Evolutionary conservation across 805 yeast genomes (phyloP).

Genomic region (Sugiyamaella marilandica): DNA sequence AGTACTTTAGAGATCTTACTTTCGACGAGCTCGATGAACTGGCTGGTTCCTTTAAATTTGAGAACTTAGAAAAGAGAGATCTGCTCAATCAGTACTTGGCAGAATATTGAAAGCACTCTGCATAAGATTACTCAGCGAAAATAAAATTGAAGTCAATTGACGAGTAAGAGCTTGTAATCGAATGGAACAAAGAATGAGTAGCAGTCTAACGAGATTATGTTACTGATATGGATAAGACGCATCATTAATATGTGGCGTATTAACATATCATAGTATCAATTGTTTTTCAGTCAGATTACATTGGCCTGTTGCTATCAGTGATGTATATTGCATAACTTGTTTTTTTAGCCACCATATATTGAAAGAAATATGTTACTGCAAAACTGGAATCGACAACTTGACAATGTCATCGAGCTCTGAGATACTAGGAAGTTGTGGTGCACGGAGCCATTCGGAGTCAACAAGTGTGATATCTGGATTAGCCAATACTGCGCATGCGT

Average conservation of each 20-base stretch:
- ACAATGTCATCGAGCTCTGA: slow-evolving; percentile 6
- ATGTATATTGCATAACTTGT: neutral
- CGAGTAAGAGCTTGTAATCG: too few species aligned
- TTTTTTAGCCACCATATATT: neutral
- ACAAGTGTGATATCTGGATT: slow-evolving; percentile 6
- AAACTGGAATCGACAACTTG: slow-evolving; percentile 4
- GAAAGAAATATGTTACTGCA: neutral
- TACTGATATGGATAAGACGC: too few species aligned
- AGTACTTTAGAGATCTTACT: slow-evolving; percentile 38
- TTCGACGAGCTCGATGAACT: slow-evolving; percentile 47
- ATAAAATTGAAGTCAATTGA: too few species aligned
- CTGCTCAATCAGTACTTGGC: slow-evolving; percentile 33
- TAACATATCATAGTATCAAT: too few species aligned
- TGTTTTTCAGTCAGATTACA: too few species aligned
- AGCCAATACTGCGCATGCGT: slow-evolving; percentile 12
- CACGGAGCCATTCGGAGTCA: slow-evolving; percentile 4
- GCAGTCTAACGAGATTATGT: too few species aligned
- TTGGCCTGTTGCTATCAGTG: too few species aligned
- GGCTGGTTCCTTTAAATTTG: slow-evolving; percentile 49
- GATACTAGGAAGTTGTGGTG: slow-evolving; percentile 6
- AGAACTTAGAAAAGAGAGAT: slow-evolving; percentile 41
- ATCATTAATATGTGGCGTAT: too few species aligned
- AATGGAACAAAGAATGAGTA: too few species aligned
- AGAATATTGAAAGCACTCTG: slow-evolving; percentile 7
- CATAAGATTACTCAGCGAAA: too few species aligned